phyloP scores from a whole-genome alignment of 2,329 filamentous ascomycete genomes.

The Alternaria infectoria region DNA sequence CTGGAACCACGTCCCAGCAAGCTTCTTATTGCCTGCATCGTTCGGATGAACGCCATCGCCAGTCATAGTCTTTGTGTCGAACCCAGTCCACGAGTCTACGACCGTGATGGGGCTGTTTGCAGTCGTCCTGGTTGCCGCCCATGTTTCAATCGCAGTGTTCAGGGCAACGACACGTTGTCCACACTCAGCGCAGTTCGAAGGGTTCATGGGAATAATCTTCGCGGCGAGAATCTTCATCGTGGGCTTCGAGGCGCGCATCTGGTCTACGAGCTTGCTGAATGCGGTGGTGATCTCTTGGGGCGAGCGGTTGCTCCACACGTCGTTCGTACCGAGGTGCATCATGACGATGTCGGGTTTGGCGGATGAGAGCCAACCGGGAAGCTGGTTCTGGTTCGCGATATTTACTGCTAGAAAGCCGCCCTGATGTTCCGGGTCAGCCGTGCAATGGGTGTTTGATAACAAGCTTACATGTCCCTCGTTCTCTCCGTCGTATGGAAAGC shows the following conservation, averaged over 20 bases:
- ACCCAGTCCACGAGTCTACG: conserved; percentile 29
- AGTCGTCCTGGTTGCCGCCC: conserved; percentile 20
- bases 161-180: conserved; percentile 20
- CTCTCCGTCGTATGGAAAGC: conserved; percentile 50
- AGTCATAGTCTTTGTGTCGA: conserved; percentile 26
- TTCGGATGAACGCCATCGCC: conserved; percentile 36
- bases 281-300: conserved; percentile 39
- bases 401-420: conserved; percentile 36
- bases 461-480: conserved; percentile 50
- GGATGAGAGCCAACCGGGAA: conserved; percentile 46
- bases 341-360: conserved; percentile 51
- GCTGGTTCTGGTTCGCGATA: conserved; percentile 46
- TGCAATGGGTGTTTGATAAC: not conserved
- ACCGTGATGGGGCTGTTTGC: conserved; percentile 18
- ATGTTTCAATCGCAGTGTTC: conserved; percentile 24
- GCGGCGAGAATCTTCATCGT: conserved; percentile 48
- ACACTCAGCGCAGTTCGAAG: conserved; percentile 12
- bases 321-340: conserved; percentile 53
- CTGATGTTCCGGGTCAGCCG: not conserved
- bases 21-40: conserved; percentile 19
- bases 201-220: conserved; percentile 15
- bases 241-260: conserved; percentile 50
- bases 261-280: conserved; percentile 46
- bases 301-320: conserved; percentile 44
- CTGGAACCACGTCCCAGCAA: conserved; percentile 20